Percentiles rank a stretch among this genome's conserved stretches.
phyloP scores from a whole-genome alignment of 2,329 filamentous ascomycete species.

The Periconia macrospinosa region DNA sequence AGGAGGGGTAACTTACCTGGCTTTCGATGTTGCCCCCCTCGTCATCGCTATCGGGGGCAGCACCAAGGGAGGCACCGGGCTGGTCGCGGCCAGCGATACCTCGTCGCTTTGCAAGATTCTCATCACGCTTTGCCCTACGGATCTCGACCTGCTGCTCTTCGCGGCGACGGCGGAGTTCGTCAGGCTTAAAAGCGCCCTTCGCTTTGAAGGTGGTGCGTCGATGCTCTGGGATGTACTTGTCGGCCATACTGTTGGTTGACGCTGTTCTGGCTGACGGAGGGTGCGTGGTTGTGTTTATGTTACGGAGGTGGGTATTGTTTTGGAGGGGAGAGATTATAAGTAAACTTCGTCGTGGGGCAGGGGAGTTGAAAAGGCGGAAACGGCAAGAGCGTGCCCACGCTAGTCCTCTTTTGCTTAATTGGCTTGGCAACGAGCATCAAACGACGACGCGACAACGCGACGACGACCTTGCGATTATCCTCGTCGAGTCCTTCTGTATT shows the following conservation, averaged over 20 bases:
- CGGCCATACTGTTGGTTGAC: constrained; percentile 71
- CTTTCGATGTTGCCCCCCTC: constrained; percentile 92
- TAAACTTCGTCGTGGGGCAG: constrained; percentile 36
- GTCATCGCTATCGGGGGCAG: constrained; percentile 95
- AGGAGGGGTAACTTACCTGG: constrained; percentile 69
- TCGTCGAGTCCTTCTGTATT: neutral
- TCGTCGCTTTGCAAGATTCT: constrained; percentile 97
- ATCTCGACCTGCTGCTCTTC: constrained; percentile 99
- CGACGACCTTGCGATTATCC: neutral
- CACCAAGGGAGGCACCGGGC: constrained; percentile 79
- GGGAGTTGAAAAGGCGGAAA: constrained; percentile 40
- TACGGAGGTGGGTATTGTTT: constrained; percentile 30
- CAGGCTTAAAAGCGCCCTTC: constrained; percentile 98
- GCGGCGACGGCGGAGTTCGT: constrained; percentile 95
- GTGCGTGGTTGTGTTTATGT: constrained; percentile 14
- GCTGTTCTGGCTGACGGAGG: constrained; percentile 12
- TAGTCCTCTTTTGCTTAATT: constrained; percentile 3
- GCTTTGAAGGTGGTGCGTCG: constrained; percentile 99
- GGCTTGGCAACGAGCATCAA: neutral
- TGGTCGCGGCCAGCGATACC: constrained; percentile 79
- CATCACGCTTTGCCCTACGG: constrained; percentile 96
- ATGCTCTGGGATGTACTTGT: constrained; percentile 99
- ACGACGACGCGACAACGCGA: neutral
- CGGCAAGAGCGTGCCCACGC: constrained; percentile 27
- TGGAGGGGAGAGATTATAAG: constrained; percentile 28